phyloP scores from a whole-genome alignment of 2,329 filamentous ascomycete species.

The Nemania abortiva region DNA sequence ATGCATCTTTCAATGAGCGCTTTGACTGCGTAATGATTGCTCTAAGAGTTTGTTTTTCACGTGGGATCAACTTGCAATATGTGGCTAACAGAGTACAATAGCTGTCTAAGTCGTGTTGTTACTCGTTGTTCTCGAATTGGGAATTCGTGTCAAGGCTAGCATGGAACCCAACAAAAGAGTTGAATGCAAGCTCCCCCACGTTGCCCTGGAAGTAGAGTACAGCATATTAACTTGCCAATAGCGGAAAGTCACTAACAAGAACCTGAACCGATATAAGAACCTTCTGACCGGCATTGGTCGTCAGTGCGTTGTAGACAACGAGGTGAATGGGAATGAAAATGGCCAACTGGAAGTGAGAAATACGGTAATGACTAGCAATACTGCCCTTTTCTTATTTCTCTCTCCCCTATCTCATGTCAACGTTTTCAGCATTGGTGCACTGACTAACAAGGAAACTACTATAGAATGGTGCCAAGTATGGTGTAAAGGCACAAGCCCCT shows the following conservation, averaged over 20 bases:
- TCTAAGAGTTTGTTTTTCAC: not conserved
- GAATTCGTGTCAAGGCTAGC: not conserved
- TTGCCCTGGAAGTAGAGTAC: not conserved
- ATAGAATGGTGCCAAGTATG: too few relatives aligned
- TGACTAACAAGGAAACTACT: too few relatives aligned
- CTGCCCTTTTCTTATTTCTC: too few relatives aligned
- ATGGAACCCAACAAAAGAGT: not conserved
- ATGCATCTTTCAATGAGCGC: not conserved
- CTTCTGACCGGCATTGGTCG: too few relatives aligned
- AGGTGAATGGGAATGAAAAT: not conserved
- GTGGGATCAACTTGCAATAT: not conserved
- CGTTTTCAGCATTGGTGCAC: too few relatives aligned
- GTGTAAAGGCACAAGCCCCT: too few relatives aligned
- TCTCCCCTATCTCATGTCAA: too few relatives aligned
- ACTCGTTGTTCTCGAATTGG: not conserved
- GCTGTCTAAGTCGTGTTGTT: not conserved
- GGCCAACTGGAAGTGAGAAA: too few relatives aligned
- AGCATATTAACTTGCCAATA: not conserved
- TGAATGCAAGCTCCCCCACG: not conserved
- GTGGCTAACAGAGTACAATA: not conserved
- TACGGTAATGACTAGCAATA: too few relatives aligned
- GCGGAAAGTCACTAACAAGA: not conserved
- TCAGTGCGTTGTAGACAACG: too few relatives aligned
- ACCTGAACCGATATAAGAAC: not conserved
- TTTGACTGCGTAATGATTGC: not conserved